These are phyloP conservation scores for Eucalyptus pauciflora DNA, from an alignment of 345 rosid genomes.

Conservation along the genomic window DNA sequence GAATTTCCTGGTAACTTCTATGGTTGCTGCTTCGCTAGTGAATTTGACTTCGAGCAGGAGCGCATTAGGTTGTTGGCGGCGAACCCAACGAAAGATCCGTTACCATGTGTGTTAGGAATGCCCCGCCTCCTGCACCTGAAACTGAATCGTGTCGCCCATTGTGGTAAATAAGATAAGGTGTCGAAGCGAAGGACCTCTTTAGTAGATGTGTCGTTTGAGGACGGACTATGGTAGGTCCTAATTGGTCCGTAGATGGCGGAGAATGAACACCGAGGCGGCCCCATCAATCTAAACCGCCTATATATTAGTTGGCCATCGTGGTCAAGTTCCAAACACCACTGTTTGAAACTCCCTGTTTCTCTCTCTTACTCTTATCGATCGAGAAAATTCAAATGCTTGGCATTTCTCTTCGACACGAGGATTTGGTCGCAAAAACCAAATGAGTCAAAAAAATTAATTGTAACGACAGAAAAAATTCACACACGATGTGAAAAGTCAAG, in stretches of 20 bases:
- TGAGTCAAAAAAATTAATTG: neutral
- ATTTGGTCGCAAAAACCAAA: rapidly evolving
- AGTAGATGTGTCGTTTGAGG: neutral
- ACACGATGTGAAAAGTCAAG: rapidly evolving
- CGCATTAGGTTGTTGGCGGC: neutral
- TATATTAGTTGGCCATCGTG: neutral
- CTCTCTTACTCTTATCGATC: rapidly evolving
- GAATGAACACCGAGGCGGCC: neutral
- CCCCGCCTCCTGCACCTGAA: neutral
- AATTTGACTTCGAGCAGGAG: neutral
- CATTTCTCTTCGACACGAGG: neutral
- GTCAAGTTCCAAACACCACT: neutral
- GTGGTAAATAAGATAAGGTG: neutral
- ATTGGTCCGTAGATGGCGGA: neutral
- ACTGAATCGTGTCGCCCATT: neutral
- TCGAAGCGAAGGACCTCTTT: neutral
- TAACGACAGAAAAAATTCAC: rapidly evolving
- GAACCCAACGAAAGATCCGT: neutral
- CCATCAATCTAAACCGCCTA: neutral
- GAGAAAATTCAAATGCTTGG: neutral
- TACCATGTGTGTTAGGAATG: neutral
- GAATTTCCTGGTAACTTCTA: neutral
- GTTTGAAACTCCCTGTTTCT: too few relatives aligned
- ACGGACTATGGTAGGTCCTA: neutral
- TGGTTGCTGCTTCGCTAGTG: neutral